phyloP scores from a whole-genome alignment of 108 stramenopile species.

The Hondaea fermentalgiana region DNA sequence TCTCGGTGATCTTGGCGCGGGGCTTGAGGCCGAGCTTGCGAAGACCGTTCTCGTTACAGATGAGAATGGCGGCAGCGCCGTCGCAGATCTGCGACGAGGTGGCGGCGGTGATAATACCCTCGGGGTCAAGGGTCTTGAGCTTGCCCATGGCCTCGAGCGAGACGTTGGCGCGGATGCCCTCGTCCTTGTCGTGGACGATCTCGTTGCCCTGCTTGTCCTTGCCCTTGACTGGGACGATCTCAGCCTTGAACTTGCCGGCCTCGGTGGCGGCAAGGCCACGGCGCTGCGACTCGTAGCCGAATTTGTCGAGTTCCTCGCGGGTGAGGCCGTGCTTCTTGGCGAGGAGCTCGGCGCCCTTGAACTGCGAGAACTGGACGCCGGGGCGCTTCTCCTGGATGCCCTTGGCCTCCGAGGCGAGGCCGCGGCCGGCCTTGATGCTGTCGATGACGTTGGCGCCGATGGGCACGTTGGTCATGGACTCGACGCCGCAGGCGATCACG shows the following conservation, averaged over 20 bases:
- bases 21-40: constrained; percentile 25
- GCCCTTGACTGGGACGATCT: constrained; percentile 43
- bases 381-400: constrained; percentile 28
- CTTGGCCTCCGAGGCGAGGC: constrained; percentile 24
- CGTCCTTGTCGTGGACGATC: not conserved
- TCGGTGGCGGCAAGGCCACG: constrained; percentile 32
- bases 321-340: constrained; percentile 31
- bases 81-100: constrained; percentile 39
- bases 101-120: constrained; percentile 41
- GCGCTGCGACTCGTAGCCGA: constrained; percentile 29
- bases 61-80: constrained; percentile 42
- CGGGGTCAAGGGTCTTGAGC: constrained; percentile 24
- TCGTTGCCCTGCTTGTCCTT: constrained; percentile 31
- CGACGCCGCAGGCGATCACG: constrained; percentile 45
- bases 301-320: constrained; percentile 38
- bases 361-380: constrained; percentile 40
- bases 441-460: constrained; percentile 14
- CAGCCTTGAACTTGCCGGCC: constrained; percentile 36
- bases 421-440: not conserved
- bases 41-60: constrained; percentile 29
- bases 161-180: not conserved
- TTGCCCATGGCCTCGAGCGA: not conserved
- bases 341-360: constrained; percentile 43
- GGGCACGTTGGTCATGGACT: constrained; percentile 41
- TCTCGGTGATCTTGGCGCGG: constrained; percentile 22